Percentiles rank a stretch among this genome's conserved stretches.
phyloP scores from a whole-genome alignment of 1,284 basidiomycete species.

The Pyrrhoderma noxium region DNA sequence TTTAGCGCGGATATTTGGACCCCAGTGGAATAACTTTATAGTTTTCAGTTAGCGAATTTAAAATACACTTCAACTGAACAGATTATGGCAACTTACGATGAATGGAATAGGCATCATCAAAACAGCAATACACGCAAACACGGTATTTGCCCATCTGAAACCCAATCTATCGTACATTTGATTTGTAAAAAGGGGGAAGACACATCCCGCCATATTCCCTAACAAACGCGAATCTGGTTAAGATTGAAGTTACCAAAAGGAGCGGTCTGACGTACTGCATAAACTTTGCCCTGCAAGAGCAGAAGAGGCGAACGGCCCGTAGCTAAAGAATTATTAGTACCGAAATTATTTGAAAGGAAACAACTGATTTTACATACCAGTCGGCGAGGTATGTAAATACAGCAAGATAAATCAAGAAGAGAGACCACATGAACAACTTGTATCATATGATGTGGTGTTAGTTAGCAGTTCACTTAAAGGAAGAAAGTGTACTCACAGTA shows the following conservation, averaged over 20 bases:
- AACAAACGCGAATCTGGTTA: background rate
- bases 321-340: slow-evolving; percentile 31
- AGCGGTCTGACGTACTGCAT: slow-evolving; percentile 38
- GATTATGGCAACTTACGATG: slow-evolving; percentile 33
- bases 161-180: slow-evolving; percentile 54
- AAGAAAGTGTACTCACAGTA: slow-evolving; percentile 30
- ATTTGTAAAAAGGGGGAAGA: slow-evolving; percentile 58
- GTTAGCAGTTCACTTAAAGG: background rate
- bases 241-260: background rate
- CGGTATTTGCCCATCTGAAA: slow-evolving; percentile 65
- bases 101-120: slow-evolving; percentile 62
- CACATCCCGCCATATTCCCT: slow-evolving; percentile 53
- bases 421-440: slow-evolving; percentile 47
- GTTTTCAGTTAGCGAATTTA: slow-evolving; percentile 4
- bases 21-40: slow-evolving; percentile 52
- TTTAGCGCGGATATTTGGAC: slow-evolving; percentile 49
- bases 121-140: slow-evolving; percentile 57
- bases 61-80: background rate
- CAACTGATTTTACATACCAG: slow-evolving; percentile 37
- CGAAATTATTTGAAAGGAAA: background rate
- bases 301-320: slow-evolving; percentile 69
- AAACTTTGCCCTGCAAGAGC: slow-evolving; percentile 74
- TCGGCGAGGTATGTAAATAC: slow-evolving; percentile 71
- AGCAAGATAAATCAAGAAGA: slow-evolving; percentile 55
- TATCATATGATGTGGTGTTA: background rate